Base-by-base conservation (phyloP, 2,329 filamentous ascomycete species). In the Xylaria sp. region DNA sequence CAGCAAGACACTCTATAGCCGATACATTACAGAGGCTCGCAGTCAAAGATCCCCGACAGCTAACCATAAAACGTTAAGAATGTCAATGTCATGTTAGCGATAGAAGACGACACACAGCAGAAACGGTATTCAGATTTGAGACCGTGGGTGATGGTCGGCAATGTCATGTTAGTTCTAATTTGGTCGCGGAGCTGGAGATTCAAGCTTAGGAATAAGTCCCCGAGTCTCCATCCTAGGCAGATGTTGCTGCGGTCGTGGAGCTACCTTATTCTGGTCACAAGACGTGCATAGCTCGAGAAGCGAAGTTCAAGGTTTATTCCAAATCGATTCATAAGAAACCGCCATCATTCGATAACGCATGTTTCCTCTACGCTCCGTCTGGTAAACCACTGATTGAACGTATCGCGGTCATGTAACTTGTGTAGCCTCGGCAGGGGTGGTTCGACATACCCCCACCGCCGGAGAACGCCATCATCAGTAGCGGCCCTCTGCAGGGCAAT, bases 51-150 rank as follows among this genome's bases (percentile, higher is more conserved):
- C 56, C 83, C 76, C 4, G 78, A 75, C 0, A 81, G 59, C 55
- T 82, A 79, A 5, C 80, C 80, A 51, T 77, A 81, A 0, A 82
- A 57, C 0, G 80, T 80, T 56, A 80, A 79, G 43, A 81, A 75
- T 1, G 77, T 76, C 0, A 81, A 75, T 1, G 77, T 76, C 0
- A 79, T 77, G 62, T 69, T 72, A 23, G 64, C 64, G 48, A 72
- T 64, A 11, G 70, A 53, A 11, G 60, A 70, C 7, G 67, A 58
- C 1, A 67, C 69, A 3, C 64, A 64, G 9, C 68, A 69, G 6
- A 64, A 52, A 17, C 68, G 57, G 27, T 54, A 47, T 10, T 60
- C 65, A 25, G 65, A 62, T 31, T 67, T 13, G 5, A 72, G 61
- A 11, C 64, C 64, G 2, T 33, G 52, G 5, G 64, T 55, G 31